Evolutionary conservation across 768 basidiomycete genomes (phyloP).

Genomic region (Russula virescens): DNA sequence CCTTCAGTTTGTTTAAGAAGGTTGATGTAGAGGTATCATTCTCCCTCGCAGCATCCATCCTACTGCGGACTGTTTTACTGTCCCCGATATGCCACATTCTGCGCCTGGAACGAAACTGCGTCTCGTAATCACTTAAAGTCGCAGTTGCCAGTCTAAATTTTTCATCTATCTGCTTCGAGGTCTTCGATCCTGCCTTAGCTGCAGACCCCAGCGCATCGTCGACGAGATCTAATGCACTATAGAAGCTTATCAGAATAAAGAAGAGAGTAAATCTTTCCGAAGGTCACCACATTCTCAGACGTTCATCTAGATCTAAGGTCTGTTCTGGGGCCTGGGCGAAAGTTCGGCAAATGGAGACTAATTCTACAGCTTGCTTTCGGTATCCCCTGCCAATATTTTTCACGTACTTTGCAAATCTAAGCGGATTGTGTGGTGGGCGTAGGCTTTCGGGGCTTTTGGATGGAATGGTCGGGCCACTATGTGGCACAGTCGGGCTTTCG

Average conservation of each 20-base stretch:
- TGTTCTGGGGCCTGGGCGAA: neutral
- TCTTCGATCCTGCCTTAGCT: neutral
- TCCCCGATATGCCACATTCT: too few relatives aligned
- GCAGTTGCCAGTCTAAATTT: neutral
- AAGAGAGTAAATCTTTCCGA: neutral
- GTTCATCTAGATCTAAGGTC: too few relatives aligned
- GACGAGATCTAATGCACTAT: neutral
- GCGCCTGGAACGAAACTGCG: neutral
- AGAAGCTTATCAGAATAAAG: neutral
- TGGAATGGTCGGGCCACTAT: too few relatives aligned
- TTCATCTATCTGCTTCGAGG: neutral
- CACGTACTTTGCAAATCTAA: constrained; percentile 9
- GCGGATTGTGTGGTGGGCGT: too few relatives aligned
- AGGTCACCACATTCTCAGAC: neutral
- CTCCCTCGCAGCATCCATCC: neutral
- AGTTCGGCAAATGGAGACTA: neutral
- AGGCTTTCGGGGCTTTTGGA: too few relatives aligned
- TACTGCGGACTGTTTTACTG: neutral
- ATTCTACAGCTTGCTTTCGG: neutral
- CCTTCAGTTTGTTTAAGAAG: neutral
- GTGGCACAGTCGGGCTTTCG: too few relatives aligned
- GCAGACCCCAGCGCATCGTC: constrained; percentile 3
- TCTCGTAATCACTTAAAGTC: neutral
- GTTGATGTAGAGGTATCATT: too few relatives aligned
- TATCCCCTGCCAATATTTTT: constrained; percentile 5